Percentiles rank a stretch among this genome's conserved stretches.
phyloP scores from a whole-genome alignment of 225 moss, liverwort and hornwort genomes.

The Straminergon stramineum region DNA sequence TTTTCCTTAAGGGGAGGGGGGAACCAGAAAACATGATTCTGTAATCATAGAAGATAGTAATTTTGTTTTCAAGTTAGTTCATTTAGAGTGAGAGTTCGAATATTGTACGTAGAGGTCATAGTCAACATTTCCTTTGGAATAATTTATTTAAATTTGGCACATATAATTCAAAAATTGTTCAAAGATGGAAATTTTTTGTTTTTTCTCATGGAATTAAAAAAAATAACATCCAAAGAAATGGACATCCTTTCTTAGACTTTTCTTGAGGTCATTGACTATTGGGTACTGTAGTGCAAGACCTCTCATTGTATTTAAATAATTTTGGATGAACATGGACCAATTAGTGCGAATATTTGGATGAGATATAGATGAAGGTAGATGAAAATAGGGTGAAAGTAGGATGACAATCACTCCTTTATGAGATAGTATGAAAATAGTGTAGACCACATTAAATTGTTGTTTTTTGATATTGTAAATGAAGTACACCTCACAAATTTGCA shows the following conservation, averaged over 20 bases:
- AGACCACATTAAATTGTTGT: fast-evolving
- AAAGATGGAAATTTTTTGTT: background rate
- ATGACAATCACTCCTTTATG: background rate
- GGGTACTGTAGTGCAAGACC: fast-evolving
- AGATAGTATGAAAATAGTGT: background rate
- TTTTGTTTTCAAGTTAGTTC: background rate
- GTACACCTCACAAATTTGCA: background rate
- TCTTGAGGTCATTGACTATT: fast-evolving
- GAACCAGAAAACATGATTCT: too few species aligned
- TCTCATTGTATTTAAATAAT: background rate
- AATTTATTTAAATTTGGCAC: too few species aligned
- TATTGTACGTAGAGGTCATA: fast-evolving
- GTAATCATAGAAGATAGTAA: too few species aligned
- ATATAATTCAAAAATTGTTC: fast-evolving
- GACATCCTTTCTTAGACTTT: background rate
- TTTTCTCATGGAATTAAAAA: background rate
- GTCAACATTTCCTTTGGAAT: fast-evolving
- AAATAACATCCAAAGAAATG: background rate
- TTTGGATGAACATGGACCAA: background rate
- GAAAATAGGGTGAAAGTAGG: background rate
- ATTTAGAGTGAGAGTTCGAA: background rate
- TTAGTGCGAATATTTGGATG: background rate
- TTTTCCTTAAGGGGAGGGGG: too few species aligned
- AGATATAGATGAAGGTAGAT: background rate
- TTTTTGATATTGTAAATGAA: background rate